Base-by-base conservation (phyloP, 2,329 filamentous ascomycete species). In the Decorospora gaudefroyi region DNA sequence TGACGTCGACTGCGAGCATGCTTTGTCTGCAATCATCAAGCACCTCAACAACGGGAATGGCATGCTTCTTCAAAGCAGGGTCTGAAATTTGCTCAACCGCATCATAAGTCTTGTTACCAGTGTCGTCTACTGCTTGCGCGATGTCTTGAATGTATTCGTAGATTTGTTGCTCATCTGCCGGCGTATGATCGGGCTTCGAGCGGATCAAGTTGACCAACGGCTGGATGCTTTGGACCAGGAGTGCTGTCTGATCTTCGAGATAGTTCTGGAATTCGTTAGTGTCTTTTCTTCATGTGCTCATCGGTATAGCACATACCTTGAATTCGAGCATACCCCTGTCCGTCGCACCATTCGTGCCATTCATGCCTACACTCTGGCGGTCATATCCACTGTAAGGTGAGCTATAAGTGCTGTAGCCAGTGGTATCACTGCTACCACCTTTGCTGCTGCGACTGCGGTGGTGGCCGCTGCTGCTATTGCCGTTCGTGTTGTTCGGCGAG, bases 181-280 rank as follows among this genome's bases (percentile, higher is more conserved):
- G 55, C 1, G 61, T 60, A 1, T 58, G 61, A 7, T 49, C 49
- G 6, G 67, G 61, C 3, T 52, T 64, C 6, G 63, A 78, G 17
- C 80, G 81, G 48, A 95, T 84, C 45, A 83, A 78, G 43, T 80
- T 75, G 32, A 95, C 88, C 6, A 95, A 80, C n/a, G 84, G 81
- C 70, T 93, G 88, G 53, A 95, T 90, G 30, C 84, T 87, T 55
- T 89, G 83, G 17, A 93, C 85, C 46, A 95, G 78, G 3, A 84
- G 75, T 36, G 88, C 87, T 8, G 87, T 91, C 67, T 93, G 88
- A 63, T 91, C 87, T 64, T 93, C 87, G 23, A 95, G 80, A 64
- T 90, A 91, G 47, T 88, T 81, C 82, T 87, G 46, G 37, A 10
- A 15, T 22, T 12, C 40, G 51, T 63, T 47, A 57, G 51, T 49